A percentile compares a stretch with the other conserved stretches of the same genome.
phyloP scores from a whole-genome alignment of 2,329 filamentous ascomycete genomes.

The Nigrospora oryzae region DNA sequence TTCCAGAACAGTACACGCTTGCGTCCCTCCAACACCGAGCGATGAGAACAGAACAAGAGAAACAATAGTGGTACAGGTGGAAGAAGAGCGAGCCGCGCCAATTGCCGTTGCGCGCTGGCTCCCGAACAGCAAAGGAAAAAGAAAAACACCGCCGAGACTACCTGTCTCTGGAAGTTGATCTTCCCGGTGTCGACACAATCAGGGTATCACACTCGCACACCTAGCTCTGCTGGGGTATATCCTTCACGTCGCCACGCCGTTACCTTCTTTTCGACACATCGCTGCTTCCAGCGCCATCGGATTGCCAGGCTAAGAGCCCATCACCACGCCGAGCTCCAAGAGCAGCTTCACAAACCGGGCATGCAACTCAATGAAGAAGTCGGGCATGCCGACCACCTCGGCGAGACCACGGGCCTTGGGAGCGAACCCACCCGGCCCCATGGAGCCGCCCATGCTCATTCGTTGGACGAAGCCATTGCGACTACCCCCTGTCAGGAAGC shows the following conservation, averaged over 20 bases:
- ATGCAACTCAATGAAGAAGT: conserved; percentile 62
- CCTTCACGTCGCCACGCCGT: neutral
- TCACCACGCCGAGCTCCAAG: conserved; percentile 46
- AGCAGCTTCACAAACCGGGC: conserved; percentile 54
- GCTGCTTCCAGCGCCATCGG: too few species aligned
- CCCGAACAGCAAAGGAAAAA: neutral
- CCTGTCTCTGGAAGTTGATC: too few species aligned
- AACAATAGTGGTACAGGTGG: too few species aligned
- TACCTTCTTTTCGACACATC: too few species aligned
- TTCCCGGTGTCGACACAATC: too few species aligned
- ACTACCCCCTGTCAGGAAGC: conserved; percentile 47
- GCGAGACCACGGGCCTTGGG: conserved; percentile 53
- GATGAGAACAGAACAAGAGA: too few species aligned
- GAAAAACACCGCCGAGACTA: neutral
- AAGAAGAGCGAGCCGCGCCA: too few species aligned
- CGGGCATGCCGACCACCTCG: conserved; percentile 57
- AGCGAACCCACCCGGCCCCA: conserved; percentile 44
- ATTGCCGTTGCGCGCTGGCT: neutral
- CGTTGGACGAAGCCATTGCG: conserved; percentile 37
- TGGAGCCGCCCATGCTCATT: conserved; percentile 28
- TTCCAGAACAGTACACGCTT: too few species aligned
- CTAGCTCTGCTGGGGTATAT: conserved; percentile 1
- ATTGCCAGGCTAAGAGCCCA: conserved; percentile 31
- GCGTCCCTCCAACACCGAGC: too few species aligned
- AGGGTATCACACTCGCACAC: neutral